Percentiles rank a stretch among this genome's conserved stretches.
These are phyloP conservation scores for Neonectria punicea DNA, from an alignment of 2,329 filamentous ascomycete species.

Conservation along the genomic window DNA sequence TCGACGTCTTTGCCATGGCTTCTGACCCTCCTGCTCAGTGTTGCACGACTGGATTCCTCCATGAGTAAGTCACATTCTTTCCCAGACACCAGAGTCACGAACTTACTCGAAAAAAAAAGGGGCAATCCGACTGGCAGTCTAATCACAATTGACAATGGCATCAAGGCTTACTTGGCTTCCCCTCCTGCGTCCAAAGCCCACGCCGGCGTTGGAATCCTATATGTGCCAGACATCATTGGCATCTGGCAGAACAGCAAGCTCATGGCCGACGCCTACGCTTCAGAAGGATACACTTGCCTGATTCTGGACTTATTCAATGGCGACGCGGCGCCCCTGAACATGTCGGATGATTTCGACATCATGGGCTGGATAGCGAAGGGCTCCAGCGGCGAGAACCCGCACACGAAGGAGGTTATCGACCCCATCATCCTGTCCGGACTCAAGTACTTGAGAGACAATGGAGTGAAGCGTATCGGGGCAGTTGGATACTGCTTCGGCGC, in stretches of 20 bases:
- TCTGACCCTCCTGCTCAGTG: slow-evolving; percentile 15
- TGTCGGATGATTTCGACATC: slow-evolving; percentile 41
- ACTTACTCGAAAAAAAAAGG: slow-evolving; percentile 39
- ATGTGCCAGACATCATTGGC: slow-evolving; percentile 59
- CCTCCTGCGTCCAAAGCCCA: slow-evolving; percentile 49
- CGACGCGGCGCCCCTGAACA: slow-evolving; percentile 58
- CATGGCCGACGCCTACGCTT: slow-evolving; percentile 51
- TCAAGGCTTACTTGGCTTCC: slow-evolving; percentile 59
- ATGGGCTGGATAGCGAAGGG: slow-evolving; percentile 50
- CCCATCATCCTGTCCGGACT: slow-evolving; percentile 49
- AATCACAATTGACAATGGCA: slow-evolving; percentile 53
- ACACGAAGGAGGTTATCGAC: slow-evolving; percentile 43
- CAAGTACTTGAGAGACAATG: slow-evolving; percentile 65
- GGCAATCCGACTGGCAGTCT: slow-evolving; percentile 54
- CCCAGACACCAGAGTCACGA: neutral
- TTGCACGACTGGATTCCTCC: slow-evolving; percentile 15
- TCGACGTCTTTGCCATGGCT: slow-evolving; percentile 5
- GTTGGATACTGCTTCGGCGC: slow-evolving; percentile 82
- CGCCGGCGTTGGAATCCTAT: slow-evolving; percentile 53
- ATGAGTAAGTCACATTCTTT: slow-evolving; percentile 4
- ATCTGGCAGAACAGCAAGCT: slow-evolving; percentile 57
- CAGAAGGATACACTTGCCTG: slow-evolving; percentile 47
- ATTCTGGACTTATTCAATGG: slow-evolving; percentile 49
- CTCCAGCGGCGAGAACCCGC: slow-evolving; percentile 56
- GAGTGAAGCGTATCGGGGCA: slow-evolving; percentile 68